A percentile compares a stretch with the other conserved stretches of the same genome.
Evolutionary conservation across 805 yeast genomes (phyloP).

Genomic region (Spathaspora boniae): DNA sequence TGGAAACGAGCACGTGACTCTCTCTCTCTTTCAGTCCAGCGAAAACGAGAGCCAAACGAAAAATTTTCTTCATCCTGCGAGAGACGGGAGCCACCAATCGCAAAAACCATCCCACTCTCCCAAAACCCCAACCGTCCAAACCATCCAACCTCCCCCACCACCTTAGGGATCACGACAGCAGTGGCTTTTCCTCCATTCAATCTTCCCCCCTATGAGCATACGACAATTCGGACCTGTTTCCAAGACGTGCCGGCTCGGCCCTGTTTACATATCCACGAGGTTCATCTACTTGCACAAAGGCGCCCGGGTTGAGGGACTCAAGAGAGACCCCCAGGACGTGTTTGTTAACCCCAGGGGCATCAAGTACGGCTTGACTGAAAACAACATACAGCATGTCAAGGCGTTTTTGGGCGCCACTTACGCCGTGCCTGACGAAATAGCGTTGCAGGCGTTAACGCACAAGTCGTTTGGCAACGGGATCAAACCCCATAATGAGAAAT

Average conservation of each 20-base stretch:
- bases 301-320: constrained; percentile 64
- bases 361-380: constrained; percentile 49
- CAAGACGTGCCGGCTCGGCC: not conserved
- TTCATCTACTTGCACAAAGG: constrained; percentile 44
- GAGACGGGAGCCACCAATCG: no score
- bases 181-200: no score
- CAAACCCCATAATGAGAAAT: constrained; percentile 84
- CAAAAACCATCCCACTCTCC: no score
- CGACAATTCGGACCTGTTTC: constrained; percentile 11
- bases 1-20: not conserved
- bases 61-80: no score
- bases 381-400: constrained; percentile 49
- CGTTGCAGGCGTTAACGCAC: constrained; percentile 84
- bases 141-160: no score
- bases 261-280: constrained; percentile 15
- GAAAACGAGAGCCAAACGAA: no score
- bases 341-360: constrained; percentile 30
- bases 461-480: constrained; percentile 92
- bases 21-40: no score
- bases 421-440: constrained; percentile 54
- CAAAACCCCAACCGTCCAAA: no score
- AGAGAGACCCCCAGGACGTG: constrained; percentile 62
- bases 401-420: constrained; percentile 46
- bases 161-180: no score
- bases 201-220: constrained; percentile 12